Percentiles rank a stretch among this genome's conserved stretches.
phyloP scores from a whole-genome alignment of 768 basidiomycete species.

The Hypsizygus marmoreus region DNA sequence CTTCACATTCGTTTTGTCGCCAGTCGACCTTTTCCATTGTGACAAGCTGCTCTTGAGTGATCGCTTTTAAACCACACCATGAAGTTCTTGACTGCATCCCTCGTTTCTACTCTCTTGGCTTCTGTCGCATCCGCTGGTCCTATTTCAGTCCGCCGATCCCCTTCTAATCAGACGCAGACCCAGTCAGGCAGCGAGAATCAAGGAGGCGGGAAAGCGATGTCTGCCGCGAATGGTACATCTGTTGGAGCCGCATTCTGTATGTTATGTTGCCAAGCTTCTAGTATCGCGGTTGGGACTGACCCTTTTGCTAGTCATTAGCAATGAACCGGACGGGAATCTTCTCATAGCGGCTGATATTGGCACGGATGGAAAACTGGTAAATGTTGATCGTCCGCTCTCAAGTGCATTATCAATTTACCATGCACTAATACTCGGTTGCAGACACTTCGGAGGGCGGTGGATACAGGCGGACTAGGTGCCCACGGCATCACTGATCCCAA shows the following conservation, averaged over 20 bases:
- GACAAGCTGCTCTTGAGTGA: not conserved
- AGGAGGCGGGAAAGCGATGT: conserved; percentile 8
- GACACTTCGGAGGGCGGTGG: conserved; percentile 31
- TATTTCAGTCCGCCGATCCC: conserved; percentile 3
- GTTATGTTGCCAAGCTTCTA: conserved; percentile 1
- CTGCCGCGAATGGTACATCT: conserved; percentile 8
- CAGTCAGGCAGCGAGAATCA: too few relatives aligned
- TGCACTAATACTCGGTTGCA: not conserved
- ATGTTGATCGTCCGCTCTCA: not conserved
- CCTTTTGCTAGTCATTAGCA: conserved; percentile 47
- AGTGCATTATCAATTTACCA: not conserved
- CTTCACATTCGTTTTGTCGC: not conserved
- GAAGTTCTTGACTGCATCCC: conserved; percentile 15
- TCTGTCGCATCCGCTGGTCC: conserved; percentile 16
- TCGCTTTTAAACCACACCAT: conserved; percentile 4
- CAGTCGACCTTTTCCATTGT: conserved; percentile 2
- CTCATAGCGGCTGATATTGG: conserved; percentile 44
- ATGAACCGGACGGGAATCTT: conserved; percentile 47
- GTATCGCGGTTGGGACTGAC: not conserved
- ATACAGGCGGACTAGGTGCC: conserved; percentile 34
- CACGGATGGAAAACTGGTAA: conserved; percentile 42
- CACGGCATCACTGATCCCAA: conserved; percentile 33
- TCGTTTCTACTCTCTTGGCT: conserved; percentile 14
- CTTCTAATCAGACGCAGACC: not conserved
- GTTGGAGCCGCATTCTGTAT: conserved; percentile 21